Evolutionary conservation across 164 flowering plant genomes (phyloP), one percentile per base, ranked within the genome.

Genomic region (Cinnamomum chago): DNA sequence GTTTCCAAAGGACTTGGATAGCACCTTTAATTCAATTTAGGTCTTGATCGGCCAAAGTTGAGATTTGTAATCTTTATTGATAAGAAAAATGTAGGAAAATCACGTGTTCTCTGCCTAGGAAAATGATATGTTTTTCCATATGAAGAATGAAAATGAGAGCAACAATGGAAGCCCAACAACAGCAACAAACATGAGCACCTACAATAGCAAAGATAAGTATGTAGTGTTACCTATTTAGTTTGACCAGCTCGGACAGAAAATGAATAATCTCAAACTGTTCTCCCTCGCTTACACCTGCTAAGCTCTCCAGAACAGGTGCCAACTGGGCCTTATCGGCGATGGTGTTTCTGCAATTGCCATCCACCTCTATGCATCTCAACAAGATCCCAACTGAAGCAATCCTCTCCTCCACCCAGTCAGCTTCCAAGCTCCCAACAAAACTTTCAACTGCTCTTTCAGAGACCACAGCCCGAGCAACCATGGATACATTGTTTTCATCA

Each of bases 321-420:
- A 92, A 75, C 75, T 89, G 80, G 25, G 87, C 88, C 76, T 84
- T 89, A 75, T 90, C 89, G 68, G 97, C 97, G 40, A 92, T 88
- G 23, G 50, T 40, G 71, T 84, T 85, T 81, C 97, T 85, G 78
- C 89, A 89, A 52, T 73, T 83, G 13, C 94, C 94, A 72, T 92
- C 86, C 74, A 85, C 83, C 73, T 78, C 77, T 70, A 92, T 88
- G 77, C 94, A 92, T 84, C 85, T 87, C 73, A 83, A 55, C 74
- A 92, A 76, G 65, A 92, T 86, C 51, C 84, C 83, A 75, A 89
- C 85, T 52, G 92, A 92, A n/a, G 90, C 85, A 74, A 87, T 83
- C 75, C 92, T 84, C 81, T 92, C 97, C 60, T 80, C 88, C 25
- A 79, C 58, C 69, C 40, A 72, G 28, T 85, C 88, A 27, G 91